A percentile compares a stretch with the other conserved stretches of the same genome.
phyloP scores from a whole-genome alignment of 1,284 basidiomycete genomes.

The Apiotrichum veenhuisii region DNA sequence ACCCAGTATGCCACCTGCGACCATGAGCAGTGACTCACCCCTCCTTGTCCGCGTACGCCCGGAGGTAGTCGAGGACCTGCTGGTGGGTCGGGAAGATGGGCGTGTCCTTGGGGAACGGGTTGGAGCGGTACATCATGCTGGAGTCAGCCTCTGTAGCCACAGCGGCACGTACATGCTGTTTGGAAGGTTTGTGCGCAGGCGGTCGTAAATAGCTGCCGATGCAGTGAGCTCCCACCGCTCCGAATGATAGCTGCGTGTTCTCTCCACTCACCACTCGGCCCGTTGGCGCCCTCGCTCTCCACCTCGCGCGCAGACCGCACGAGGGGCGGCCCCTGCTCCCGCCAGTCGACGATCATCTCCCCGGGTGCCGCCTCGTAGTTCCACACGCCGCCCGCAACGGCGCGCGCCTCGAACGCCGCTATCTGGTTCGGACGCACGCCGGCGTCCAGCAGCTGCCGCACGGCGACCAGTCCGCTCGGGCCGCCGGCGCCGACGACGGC shows the following conservation, averaged over 20 bases:
- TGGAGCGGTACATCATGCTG: conserved; percentile 23
- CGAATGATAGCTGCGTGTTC: too few relatives aligned
- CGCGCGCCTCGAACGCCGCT: conserved; percentile 28
- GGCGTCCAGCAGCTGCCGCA: conserved; percentile 45
- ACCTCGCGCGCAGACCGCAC: conserved; percentile 13
- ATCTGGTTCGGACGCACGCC: conserved; percentile 27
- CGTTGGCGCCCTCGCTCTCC: conserved; percentile 7
- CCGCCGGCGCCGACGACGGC: conserved; percentile 51
- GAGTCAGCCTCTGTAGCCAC: not conserved
- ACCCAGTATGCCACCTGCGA: too few relatives aligned
- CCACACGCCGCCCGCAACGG: conserved; percentile 25
- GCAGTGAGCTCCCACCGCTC: conserved; percentile 4
- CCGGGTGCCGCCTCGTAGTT: conserved; percentile 23
- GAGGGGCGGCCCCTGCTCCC: conserved; percentile 10
- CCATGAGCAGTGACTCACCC: too few relatives aligned
- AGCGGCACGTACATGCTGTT: conserved; percentile 10
- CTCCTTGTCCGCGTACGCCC: conserved; percentile 15
- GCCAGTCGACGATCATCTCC: conserved; percentile 12
- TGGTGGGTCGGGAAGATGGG: conserved; percentile 21
- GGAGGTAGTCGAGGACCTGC: conserved; percentile 20
- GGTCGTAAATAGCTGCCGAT: conserved; percentile 19
- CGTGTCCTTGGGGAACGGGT: conserved; percentile 18
- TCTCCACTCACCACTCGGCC: conserved; percentile 21
- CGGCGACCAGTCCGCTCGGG: conserved; percentile 47
- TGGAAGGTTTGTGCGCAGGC: conserved; percentile 41